Base-by-base conservation (phyloP, 352 stramenopile species). In the Halophytophthora batemanensis region DNA sequence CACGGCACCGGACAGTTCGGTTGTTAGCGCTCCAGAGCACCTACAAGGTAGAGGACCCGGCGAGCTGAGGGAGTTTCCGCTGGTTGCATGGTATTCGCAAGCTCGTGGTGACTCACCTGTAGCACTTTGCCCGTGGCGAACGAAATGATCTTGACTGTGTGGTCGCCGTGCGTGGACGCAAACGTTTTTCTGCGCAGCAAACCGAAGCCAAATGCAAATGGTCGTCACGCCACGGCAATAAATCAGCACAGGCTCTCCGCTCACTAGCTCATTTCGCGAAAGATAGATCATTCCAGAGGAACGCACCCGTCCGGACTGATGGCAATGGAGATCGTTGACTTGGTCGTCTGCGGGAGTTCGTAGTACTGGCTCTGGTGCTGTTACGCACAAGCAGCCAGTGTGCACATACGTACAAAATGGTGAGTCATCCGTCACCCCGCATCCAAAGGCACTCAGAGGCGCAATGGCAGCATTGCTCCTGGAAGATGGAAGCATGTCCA, bases 101-200 rank as follows among this genome's bases (percentile, higher is more conserved):
- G 6, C 1, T 7, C 1, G 13, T 14, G 23, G 8, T 18, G 7
- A 5, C 23, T 2, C 53, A 95, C 86, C 73, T 93, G 81, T 15
- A 94, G 59, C 33, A 96, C 83, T 53, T 78, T 76, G 6, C 79
- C 65, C 6, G 90, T 98, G 42, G 84, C 62, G 44, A 95, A 96
- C 64, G 88, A 97, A 40, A 97, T 96, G 45, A 99, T 97, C 76
- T 99, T 99, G 56, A 99, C 92, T 3, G 96, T 98, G 67, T 99
- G 96, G 69, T 99, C 96, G 33, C 96, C 96, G 62, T 99, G 97
- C 1, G 97, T 98, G 3, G 93, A 98, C 22, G 96, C 96, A 71
- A 99, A 96, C 10, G 77, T 91, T 75, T 91, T 91, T 41, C 84
- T 93, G 50, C 28, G 52, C 13, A 28, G 39, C 37, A 33, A 5